Base-by-base conservation (phyloP, 768 basidiomycete genomes). In the Auricularia sp. region DNA sequence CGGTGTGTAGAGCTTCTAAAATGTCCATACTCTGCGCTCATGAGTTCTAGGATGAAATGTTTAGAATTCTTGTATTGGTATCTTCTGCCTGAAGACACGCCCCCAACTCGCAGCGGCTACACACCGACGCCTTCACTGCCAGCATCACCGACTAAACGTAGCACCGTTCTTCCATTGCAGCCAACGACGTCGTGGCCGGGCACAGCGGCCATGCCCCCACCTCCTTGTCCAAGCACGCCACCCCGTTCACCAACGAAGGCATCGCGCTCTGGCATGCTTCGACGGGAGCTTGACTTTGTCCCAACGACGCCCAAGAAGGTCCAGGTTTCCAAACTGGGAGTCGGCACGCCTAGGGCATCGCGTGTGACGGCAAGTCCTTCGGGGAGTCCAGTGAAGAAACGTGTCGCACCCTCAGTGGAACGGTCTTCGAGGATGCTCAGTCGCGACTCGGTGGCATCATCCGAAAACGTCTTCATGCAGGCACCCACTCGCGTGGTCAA, bases 41-140 rank as follows among this genome's bases (percentile, higher is more conserved):
- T 59, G 35, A 7, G 23, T 36, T 43, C 29, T 14, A 96, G 94
- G 69, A 96, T 97, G 90, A 96, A 96, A 77, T 96, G 93, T 67
- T 79, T 98, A 18, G 95, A 97, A 72, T 94, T 97, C 70, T 76
- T 98, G 16, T 96, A 96, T 74, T 97, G 95, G 74, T 98, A 98
- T 73, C 80, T 98, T 6, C 79, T 96, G 56, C 94, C 95, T 66
- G 94, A 97, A 71, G 84, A 83, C 1, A 71, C 76, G 5, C 63
- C 62, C 4, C 29, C 29, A 3, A 39, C 51, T 1, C 74, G 29
- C 67, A 74, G 7, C 59, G 29, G 29, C 23, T 47, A 11, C 66
- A 65, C 29, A 44, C 66, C 34, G 43, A 62, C 12, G 29, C 51
- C 67, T 10, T 67, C 68, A 62, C 56, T 44, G 64, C 67, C 23